phyloP scores from a whole-genome alignment of 257 asterid genomes.

The Misopates orontium region DNA sequence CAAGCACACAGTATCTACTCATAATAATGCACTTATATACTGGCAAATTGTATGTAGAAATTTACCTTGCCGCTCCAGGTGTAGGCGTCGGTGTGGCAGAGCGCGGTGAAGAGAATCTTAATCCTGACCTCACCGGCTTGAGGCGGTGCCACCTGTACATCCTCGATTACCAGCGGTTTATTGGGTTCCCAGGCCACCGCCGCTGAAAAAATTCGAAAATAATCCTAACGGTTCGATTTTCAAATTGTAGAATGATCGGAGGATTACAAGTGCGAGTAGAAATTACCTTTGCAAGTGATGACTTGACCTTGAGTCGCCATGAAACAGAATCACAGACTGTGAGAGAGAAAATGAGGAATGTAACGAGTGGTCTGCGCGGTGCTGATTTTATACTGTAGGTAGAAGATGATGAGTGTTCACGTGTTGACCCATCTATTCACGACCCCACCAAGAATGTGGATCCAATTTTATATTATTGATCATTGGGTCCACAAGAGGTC shows the following conservation, averaged over 20 bases:
- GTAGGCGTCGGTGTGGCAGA: slow-evolving; percentile 93
- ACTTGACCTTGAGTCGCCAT: slow-evolving; percentile 90
- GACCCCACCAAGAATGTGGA: too few relatives aligned
- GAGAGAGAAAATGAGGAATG: neutral
- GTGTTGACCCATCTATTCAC: too few relatives aligned
- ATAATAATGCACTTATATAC: too few relatives aligned
- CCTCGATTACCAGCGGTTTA: slow-evolving; percentile 84
- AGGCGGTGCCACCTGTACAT: slow-evolving; percentile 93
- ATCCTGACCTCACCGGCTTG: slow-evolving; percentile 90
- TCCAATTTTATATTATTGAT: too few relatives aligned
- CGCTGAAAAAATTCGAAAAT: slow-evolving; percentile 36
- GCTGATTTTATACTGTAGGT: too few relatives aligned
- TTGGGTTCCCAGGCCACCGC: slow-evolving; percentile 99
- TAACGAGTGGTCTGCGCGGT: too few relatives aligned
- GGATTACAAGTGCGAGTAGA: neutral
- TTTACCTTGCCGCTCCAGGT: slow-evolving; percentile 91
- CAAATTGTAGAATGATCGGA: neutral
- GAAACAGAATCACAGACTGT: neutral
- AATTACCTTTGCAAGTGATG: slow-evolving; percentile 88
- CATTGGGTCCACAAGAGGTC: too few relatives aligned
- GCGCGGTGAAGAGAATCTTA: slow-evolving; percentile 73
- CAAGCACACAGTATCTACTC: too few relatives aligned
- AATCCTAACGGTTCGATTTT: neutral
- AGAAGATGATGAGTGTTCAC: too few relatives aligned
- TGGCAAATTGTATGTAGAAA: neutral